phyloP scores from a whole-genome alignment of 2,329 filamentous ascomycete genomes.

The Aspergillus tamarii region DNA sequence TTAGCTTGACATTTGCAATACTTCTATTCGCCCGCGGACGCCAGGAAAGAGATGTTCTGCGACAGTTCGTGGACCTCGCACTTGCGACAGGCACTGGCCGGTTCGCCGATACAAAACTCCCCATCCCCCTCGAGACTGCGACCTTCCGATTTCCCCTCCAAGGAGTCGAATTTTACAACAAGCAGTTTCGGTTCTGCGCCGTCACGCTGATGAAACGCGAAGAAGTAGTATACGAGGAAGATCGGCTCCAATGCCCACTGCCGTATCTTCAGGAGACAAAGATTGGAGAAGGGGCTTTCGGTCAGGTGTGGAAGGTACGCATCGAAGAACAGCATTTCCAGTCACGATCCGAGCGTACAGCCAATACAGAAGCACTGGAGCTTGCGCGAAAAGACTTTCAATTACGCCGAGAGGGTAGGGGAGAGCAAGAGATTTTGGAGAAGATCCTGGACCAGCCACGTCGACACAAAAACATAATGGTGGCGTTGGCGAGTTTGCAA shows the following conservation, averaged over 20 bases:
- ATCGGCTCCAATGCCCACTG: constrained; percentile 27
- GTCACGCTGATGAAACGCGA: constrained; percentile 33
- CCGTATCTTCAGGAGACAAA: constrained; percentile 39
- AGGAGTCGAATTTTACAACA: constrained; percentile 34
- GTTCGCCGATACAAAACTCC: constrained; percentile 16
- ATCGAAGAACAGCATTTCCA: constrained; percentile 42
- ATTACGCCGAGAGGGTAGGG: constrained; percentile 18
- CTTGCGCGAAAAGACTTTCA: constrained; percentile 46
- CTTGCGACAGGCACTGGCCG: background rate
- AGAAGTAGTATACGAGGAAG: constrained; percentile 29
- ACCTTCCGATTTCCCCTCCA: constrained; percentile 14
- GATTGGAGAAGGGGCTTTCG: constrained; percentile 38
- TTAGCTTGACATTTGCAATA: constrained; percentile 35
- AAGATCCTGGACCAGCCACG: constrained; percentile 37
- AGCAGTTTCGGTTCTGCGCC: constrained; percentile 38
- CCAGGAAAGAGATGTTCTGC: constrained; percentile 23
- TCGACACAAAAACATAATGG: constrained; percentile 40
- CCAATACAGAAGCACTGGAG: constrained; percentile 15
- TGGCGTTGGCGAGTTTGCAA: constrained; percentile 41
- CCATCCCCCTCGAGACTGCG: constrained; percentile 7
- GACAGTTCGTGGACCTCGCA: constrained; percentile 17
- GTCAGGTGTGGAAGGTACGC: constrained; percentile 31
- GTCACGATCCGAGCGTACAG: constrained; percentile 16
- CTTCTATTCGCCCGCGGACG: constrained; percentile 34
- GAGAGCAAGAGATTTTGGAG: constrained; percentile 40